Evolutionary conservation across 164 flowering plant genomes (phyloP), one percentile per base, ranked within the genome.

Genomic region (Paratinospora sagittata): DNA sequence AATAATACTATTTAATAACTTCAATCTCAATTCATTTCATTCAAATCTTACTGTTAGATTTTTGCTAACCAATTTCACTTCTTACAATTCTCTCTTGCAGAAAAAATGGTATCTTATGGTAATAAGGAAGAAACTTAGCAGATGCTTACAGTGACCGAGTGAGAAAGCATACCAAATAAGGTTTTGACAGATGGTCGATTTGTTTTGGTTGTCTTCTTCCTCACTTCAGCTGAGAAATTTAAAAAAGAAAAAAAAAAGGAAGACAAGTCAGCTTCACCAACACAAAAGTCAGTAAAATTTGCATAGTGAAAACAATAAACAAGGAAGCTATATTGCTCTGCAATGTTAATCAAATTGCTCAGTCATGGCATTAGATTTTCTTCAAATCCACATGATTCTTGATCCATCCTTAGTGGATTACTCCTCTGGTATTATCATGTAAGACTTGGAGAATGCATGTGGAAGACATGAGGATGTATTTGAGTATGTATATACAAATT

Each of bases 111-210:
- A 6, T 43, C 47, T 43, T 43, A 43, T 43, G 47, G 12, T 43
- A n/a, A 19, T 9, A 30, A n/a, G 24, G 24, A 55, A 19, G 61
- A 55, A 2, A 55, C 10, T 55, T 21, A 16, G 24, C 3, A 43
- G 47, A 14, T 19, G 8, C 9, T 4, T 55, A 5, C 2, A 55
- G 24, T 55, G 6, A 55, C 19, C 10, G 17, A 55, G 61, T 19
- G 39, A 49, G 39, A 27, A 55, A 34, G n/a, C 83, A 37, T 84
- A 93, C 98, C 95, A 75, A 93, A 91, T 5, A 93, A 92, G 67
- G 98, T 76, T 74, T 90, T 89, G 77, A 93, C 84, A 26, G 97
- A 83, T 11, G 98, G 98, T 73, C 89, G 81, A 78, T 86, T 88
- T 21, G 82, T 45, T 79, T 90, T 91, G 69, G 83, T 72, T 76